Base-by-base conservation (phyloP, 2,329 filamentous ascomycete species). In the Pseudogymnoascus sp. region DNA sequence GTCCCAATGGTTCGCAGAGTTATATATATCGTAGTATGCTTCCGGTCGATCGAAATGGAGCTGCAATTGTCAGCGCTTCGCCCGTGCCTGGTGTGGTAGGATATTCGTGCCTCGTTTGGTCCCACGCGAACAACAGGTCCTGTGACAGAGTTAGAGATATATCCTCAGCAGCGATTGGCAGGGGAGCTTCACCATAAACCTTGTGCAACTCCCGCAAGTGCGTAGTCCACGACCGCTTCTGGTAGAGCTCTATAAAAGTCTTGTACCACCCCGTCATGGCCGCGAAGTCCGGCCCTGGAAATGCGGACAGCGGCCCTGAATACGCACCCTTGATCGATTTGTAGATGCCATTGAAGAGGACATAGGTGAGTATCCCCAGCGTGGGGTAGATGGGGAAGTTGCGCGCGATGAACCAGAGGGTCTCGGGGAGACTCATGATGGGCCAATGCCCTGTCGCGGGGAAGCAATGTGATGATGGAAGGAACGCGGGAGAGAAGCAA, bases 11-110 rank as follows among this genome's bases (percentile, higher is more conserved):
- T 75, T 74, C 59, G 70, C 70, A 62, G 70, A 70, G 65, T 73
- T 75, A 68, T 78, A 77, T 37, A 78, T 77, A 42, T 75, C 75
- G 62, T 75, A 69, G 64, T 77, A 78, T 16, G 73, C 74, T 14
- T 72, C 53, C 1, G 76, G 76, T 11, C 72, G 69, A 12, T 70
- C 72, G 67, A 78, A 77, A 65, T 78, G 75, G n/a, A 78, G 72
- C 73, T 77, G 14, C 8, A 61, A 18, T 31, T 21, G 56, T 60
- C 56, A 60, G 56, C 28, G 56, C 8, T 38, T 25, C 8, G 37
- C 3, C 43, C 12, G 14, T 21, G 61, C n/a, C n/a, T 21, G 14
- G 3, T 18, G 12, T 9, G 56, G 25, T 25, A 5, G 40, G 23
- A 28, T 11, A 38, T 28, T 18, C 61, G 56, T 53, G 75, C 64